Conservation (phyloP, 2,329 filamentous ascomycete genomes). For the Pyricularia sp. region DNA sequence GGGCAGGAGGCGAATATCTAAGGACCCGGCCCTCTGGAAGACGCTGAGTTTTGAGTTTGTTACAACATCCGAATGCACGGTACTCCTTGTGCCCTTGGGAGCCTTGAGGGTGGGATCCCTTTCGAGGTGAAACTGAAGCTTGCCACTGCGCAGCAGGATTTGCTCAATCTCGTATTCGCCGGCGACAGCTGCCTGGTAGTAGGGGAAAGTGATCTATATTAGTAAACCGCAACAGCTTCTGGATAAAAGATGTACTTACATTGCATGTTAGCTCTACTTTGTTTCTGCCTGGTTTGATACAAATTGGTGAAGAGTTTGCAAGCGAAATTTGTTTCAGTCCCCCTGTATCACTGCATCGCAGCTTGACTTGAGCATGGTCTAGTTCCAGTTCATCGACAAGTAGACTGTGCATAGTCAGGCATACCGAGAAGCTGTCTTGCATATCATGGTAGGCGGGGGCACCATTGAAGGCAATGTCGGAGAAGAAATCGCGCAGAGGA, state of each 20-base stretch:
- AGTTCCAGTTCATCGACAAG: slow-evolving; percentile 61
- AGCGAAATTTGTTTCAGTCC: slow-evolving; percentile 46
- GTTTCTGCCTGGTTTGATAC: slow-evolving; percentile 45
- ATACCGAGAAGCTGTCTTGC: slow-evolving; percentile 66
- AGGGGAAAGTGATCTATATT: slow-evolving; percentile 15
- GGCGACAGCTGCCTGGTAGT: slow-evolving; percentile 48
- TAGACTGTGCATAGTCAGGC: slow-evolving; percentile 60
- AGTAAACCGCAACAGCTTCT: not conserved
- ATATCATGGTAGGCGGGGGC: slow-evolving; percentile 60
- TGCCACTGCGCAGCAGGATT: slow-evolving; percentile 54
- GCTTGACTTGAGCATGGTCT: slow-evolving; percentile 53
- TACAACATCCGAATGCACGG: slow-evolving; percentile 35
- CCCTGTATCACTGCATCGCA: slow-evolving; percentile 46
- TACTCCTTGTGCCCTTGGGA: slow-evolving; percentile 34
- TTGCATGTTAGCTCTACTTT: slow-evolving; percentile 34
- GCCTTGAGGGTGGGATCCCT: slow-evolving; percentile 31
- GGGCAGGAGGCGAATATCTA: slow-evolving; percentile 58
- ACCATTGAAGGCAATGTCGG: slow-evolving; percentile 56
- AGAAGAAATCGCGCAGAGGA: slow-evolving; percentile 66
- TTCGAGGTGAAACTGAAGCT: slow-evolving; percentile 58
- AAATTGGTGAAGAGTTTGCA: slow-evolving; percentile 22
- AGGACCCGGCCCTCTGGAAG: slow-evolving; percentile 59
- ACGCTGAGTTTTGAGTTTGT: slow-evolving; percentile 56
- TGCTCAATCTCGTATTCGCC: slow-evolving; percentile 70
- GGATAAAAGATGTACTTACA: slow-evolving; percentile 20